Base-by-base conservation (phyloP, 805 yeast genomes). In the Sugiyamaella qingdaonensis region DNA sequence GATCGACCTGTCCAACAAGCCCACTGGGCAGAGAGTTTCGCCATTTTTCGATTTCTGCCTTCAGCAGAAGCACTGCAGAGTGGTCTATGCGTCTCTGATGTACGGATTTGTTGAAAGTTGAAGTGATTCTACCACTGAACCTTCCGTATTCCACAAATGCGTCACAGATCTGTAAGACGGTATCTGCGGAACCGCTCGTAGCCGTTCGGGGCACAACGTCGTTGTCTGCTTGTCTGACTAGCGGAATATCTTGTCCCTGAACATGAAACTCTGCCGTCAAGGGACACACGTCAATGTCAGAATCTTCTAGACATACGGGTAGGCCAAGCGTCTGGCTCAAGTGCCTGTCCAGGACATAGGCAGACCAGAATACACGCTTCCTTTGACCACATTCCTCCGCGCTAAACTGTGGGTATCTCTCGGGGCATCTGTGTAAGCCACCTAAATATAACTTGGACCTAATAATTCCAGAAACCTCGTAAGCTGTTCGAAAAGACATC, bases 361-460 rank as follows among this genome's bases (percentile, higher is more conserved):
- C 51, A 21, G 45, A 35, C 51, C 51, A 48, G 19, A 37, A 36
- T 11, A 48, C 21, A n/a, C 51, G 44, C 24, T 48, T 48, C 18
- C 51, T 24, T n/a, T 36, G 21, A 13, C 19, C 24, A 31, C 51
- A 35, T 14, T 48, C 51, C 18, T 13, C 19, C 14, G 14, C 46
- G 4, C 24, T 21, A 18, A 48, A 37, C 19, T 35, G 37, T n/a
- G 51, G 35, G 21, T 48, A 48, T 27, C 51, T 16, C 7, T 31
- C 35, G 18, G 51, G 51, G 46, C 51, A 48, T 37, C 51, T n/a
- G 19, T 48, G 51, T 10, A 48, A 35, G 10, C 51, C 51, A n/a
- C 36, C 51, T 9, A 48, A 10, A 37, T 35, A 37, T 19, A 48
- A 27, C 33, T 48, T 48, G 16, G 51, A 36, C 19, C 51, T 24